Evolutionary conservation across 441 rosid genomes (phyloP).

Genomic region (Adansonia gregorii): DNA sequence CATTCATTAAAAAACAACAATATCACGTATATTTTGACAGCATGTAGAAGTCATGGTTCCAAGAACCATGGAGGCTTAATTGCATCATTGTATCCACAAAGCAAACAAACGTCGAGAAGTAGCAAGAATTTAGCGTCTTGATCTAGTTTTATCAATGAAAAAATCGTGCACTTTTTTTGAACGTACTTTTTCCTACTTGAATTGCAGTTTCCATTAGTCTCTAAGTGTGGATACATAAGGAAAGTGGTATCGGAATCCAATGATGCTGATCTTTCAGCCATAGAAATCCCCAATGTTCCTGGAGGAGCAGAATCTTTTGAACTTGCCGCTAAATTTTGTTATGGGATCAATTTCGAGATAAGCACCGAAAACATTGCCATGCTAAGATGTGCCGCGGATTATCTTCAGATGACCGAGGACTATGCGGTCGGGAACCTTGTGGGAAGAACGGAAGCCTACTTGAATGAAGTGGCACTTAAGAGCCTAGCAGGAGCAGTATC

Average conservation of each 20-base stretch:
- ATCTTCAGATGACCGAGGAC: conserved; percentile 74
- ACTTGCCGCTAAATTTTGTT: conserved; percentile 70
- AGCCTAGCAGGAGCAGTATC: conserved; percentile 73
- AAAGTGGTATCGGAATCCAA: conserved; percentile 54
- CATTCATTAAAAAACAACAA: neutral
- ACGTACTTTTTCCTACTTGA: conserved; percentile 7
- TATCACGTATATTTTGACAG: neutral
- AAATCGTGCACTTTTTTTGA: neutral
- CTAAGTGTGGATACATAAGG: conserved; percentile 64
- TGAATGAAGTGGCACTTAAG: conserved; percentile 74
- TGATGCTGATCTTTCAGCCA: conserved; percentile 50
- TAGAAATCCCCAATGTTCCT: conserved; percentile 54
- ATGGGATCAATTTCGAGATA: conserved; percentile 78
- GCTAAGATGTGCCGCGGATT: conserved; percentile 71
- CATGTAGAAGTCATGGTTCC: neutral
- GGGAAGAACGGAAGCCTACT: conserved; percentile 60
- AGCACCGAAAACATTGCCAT: conserved; percentile 58
- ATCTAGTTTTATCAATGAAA: neutral
- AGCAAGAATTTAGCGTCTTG: neutral
- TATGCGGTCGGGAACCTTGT: conserved; percentile 59
- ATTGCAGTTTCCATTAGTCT: conserved; percentile 65
- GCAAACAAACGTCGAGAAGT: too few species aligned
- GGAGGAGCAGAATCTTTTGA: conserved; percentile 72
- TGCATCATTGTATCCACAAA: neutral
- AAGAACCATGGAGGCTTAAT: neutral